phyloP scores from a whole-genome alignment of 2,329 filamentous ascomycete genomes.

The Pseudogymnoascus sp. region DNA sequence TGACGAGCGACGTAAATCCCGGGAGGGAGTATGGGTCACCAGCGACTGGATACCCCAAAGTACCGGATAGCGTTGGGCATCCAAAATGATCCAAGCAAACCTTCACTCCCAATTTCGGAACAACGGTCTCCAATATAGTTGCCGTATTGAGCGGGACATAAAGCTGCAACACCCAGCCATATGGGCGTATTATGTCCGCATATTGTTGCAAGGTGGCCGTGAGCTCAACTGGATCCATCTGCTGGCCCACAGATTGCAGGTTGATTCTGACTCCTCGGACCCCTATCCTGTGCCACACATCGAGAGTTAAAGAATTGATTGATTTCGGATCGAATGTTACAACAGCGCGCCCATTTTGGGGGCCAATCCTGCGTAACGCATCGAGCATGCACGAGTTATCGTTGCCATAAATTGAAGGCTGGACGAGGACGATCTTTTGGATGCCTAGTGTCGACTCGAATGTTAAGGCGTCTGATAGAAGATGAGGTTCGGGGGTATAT shows the following conservation, averaged over 20 bases:
- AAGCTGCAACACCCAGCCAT: constrained; percentile 52
- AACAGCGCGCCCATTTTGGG: constrained; percentile 44
- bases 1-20: constrained; percentile 43
- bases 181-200: constrained; percentile 41
- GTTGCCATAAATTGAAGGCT: constrained; percentile 54
- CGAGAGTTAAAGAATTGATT: constrained; percentile 34
- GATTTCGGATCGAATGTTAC: constrained; percentile 46
- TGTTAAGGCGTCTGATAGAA: constrained; percentile 41
- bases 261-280: constrained; percentile 55
- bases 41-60: constrained; percentile 14
- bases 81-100: constrained; percentile 57
- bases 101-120: constrained; percentile 42
- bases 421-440: constrained; percentile 50
- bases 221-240: constrained; percentile 35
- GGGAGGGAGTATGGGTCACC: constrained; percentile 37
- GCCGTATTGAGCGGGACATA: constrained; percentile 48
- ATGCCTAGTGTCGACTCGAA: constrained; percentile 48
- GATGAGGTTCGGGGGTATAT: constrained; percentile 45
- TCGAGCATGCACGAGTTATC: constrained; percentile 55
- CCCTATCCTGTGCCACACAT: constrained; percentile 48
- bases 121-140: constrained; percentile 40
- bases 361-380: constrained; percentile 43
- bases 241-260: constrained; percentile 42
- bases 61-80: constrained; percentile 34
- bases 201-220: constrained; percentile 37